Evolutionary conservation across 805 yeast species (phyloP).

Genomic region (Yarrowia deformans): DNA sequence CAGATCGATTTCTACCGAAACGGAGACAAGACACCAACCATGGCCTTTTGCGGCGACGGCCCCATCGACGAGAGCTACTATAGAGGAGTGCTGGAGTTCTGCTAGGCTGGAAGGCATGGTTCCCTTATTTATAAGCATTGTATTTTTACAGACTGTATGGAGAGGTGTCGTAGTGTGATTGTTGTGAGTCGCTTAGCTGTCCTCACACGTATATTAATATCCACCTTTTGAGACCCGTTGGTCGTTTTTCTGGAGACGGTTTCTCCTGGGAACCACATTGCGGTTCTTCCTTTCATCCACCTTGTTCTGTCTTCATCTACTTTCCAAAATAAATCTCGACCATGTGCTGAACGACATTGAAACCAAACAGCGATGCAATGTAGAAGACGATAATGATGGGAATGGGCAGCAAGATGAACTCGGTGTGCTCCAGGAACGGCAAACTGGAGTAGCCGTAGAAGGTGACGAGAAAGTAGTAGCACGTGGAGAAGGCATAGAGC

Average conservation of each 20-base stretch:
- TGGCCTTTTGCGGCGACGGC: slow-evolving; percentile 41
- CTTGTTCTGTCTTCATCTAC: neutral
- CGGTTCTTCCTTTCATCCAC: neutral
- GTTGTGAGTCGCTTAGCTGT: neutral
- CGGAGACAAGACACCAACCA: slow-evolving; percentile 40
- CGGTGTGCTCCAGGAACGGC: slow-evolving; percentile 70
- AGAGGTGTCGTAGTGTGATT: slow-evolving; percentile 13
- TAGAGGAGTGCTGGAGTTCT: slow-evolving; percentile 44
- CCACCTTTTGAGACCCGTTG: slow-evolving; percentile 24
- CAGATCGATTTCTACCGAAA: slow-evolving; percentile 42
- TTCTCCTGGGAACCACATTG: neutral
- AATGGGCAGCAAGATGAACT: slow-evolving; percentile 67
- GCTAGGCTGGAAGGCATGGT: neutral
- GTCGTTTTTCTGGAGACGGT: neutral
- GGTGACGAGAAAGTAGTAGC: slow-evolving; percentile 79
- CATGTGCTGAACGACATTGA: slow-evolving; percentile 77
- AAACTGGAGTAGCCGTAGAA: slow-evolving; percentile 87
- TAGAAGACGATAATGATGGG: slow-evolving; percentile 65
- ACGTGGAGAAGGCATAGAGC: slow-evolving; percentile 73
- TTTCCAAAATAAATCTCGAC: slow-evolving; percentile 54
- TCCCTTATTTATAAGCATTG: slow-evolving; percentile 18
- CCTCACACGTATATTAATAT: slow-evolving; percentile 15
- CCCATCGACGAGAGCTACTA: slow-evolving; percentile 40
- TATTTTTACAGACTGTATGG: slow-evolving; percentile 27
- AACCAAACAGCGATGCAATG: slow-evolving; percentile 67